Evolutionary conservation across 257 asterid species (phyloP).

Genomic region (Schizonepeta tenuifolia): DNA sequence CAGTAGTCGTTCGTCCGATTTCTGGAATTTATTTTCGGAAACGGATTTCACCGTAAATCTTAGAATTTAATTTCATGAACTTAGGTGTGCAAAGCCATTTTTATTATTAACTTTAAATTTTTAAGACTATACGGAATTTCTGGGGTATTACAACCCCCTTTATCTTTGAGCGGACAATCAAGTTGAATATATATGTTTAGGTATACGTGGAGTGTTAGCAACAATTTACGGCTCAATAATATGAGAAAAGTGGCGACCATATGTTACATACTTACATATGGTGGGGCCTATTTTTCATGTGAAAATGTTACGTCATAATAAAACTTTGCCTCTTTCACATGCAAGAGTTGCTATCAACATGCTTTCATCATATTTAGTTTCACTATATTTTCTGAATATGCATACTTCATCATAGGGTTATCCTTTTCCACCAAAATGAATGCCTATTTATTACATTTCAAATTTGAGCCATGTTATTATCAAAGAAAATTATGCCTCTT

Average conservation of each 20-base stretch:
- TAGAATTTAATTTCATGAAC: too few species aligned
- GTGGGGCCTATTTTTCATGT: conserved; percentile 26
- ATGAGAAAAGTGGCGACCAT: conserved; percentile 3
- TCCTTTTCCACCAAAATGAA: neutral
- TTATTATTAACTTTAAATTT: too few species aligned
- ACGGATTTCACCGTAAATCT: too few species aligned
- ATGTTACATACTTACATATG: conserved; percentile 7
- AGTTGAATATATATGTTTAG: neutral
- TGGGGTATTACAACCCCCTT: too few species aligned
- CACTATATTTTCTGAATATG: neutral
- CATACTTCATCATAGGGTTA: neutral
- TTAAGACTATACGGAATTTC: too few species aligned
- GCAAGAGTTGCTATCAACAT: conserved; percentile 27
- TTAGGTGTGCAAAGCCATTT: too few species aligned
- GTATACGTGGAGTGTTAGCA: neutral
- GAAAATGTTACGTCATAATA: conserved; percentile 9
- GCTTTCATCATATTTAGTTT: neutral
- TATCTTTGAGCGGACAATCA: too few species aligned
- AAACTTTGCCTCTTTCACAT: conserved; percentile 26
- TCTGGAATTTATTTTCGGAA: too few species aligned
- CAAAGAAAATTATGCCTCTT: conserved; percentile 12
- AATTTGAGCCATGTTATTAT: neutral
- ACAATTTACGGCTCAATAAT: conserved; percentile 19
- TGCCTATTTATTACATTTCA: conserved; percentile 2
- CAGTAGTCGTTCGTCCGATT: too few species aligned